Evolutionary conservation across 1,139 yeast genomes (phyloP).

Genomic region (Kodamaea sp.): DNA sequence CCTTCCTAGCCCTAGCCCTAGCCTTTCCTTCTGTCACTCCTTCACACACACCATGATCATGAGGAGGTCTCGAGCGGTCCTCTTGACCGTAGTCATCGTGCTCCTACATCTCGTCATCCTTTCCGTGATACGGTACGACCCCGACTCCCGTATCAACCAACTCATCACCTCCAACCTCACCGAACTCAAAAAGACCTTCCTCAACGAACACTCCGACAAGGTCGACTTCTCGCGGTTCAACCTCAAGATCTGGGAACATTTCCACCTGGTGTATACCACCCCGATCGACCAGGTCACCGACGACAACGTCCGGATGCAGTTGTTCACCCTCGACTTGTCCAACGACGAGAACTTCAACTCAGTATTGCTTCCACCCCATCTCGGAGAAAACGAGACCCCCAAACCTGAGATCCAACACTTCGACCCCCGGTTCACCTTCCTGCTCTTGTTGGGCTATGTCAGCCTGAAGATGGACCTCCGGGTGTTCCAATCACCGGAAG

Average conservation of each 20-base stretch:
- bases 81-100: conserved; percentile 7
- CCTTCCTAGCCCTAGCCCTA: no score
- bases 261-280: conserved; percentile 4
- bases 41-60: no score
- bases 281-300: conserved; percentile 8
- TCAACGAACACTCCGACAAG: conserved; percentile 3
- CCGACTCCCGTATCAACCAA: conserved; percentile 4
- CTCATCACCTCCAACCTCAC: conserved; percentile 3
- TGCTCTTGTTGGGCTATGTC: conserved; percentile 25
- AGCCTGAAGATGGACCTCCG: conserved; percentile 2
- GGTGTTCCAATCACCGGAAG: background rate
- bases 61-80: conserved; percentile 12
- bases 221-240: conserved; percentile 7
- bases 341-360: conserved; percentile 10
- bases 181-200: conserved; percentile 6
- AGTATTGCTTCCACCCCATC: conserved; percentile 8
- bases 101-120: conserved; percentile 13
- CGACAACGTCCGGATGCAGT: conserved; percentile 1
- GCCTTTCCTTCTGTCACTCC: no score
- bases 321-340: conserved; percentile 8
- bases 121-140: conserved; percentile 9
- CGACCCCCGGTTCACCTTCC: conserved; percentile 38
- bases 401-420: conserved; percentile 21
- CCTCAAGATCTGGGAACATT: conserved; percentile 5
- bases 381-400: conserved; percentile 11